These are phyloP conservation scores for Apostasia ramifera DNA, from an alignment of 106 monocot species.

Conservation along the genomic window DNA sequence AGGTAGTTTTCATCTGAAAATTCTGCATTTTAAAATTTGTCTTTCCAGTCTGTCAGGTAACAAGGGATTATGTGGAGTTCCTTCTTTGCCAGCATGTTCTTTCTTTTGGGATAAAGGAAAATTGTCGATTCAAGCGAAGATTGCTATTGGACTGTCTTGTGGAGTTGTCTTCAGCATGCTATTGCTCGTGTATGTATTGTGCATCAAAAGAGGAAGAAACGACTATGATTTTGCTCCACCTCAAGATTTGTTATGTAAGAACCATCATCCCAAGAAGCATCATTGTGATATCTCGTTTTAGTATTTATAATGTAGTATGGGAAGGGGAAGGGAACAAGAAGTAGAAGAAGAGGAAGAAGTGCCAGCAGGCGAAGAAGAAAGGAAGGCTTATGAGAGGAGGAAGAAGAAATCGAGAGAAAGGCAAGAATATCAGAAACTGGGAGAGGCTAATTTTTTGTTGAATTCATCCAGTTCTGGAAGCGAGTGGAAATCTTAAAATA, in stretches of 20 bases:
- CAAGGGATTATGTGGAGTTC: conserved; percentile 93
- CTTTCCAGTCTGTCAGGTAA: conserved; percentile 84
- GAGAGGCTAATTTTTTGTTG: not conserved
- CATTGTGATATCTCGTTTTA: not conserved
- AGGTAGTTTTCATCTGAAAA: not conserved
- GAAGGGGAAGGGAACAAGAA: not conserved
- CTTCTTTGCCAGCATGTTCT: conserved; percentile 83
- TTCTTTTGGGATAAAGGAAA: conserved; percentile 78
- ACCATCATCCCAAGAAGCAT: not conserved
- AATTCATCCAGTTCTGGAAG: not conserved
- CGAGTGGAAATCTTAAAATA: no score
- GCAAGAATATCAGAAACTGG: not conserved
- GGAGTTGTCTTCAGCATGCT: conserved; percentile 35
- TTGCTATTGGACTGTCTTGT: conserved; percentile 69
- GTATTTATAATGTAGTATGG: not conserved
- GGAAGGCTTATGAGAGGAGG: no score
- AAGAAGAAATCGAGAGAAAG: no score
- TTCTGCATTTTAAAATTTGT: not conserved
- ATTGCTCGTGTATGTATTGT: conserved; percentile 55
- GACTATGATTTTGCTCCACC: conserved; percentile 96
- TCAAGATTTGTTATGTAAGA: conserved; percentile 89
- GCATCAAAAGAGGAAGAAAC: conserved; percentile 53
- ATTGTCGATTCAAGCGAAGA: conserved; percentile 64
- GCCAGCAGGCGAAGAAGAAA: no score
- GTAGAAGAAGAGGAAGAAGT: no score